Evolutionary conservation across 345 rosid species (phyloP).

Genomic region (Lepidium aucheri): DNA sequence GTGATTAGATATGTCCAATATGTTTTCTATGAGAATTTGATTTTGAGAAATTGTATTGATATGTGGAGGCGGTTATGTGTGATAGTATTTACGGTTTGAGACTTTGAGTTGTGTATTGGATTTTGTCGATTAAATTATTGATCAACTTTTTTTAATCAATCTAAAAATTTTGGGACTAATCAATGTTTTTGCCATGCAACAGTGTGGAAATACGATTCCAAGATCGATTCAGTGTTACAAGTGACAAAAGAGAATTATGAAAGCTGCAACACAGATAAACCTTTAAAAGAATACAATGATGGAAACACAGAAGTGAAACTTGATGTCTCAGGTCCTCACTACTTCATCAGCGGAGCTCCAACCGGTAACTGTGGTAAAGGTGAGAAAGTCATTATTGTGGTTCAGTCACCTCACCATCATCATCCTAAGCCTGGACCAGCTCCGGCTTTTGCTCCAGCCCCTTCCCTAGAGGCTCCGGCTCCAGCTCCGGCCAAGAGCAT

Average conservation of each 20-base stretch:
- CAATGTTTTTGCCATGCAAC: neutral
- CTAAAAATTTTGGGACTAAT: neutral
- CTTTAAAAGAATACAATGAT: conserved; percentile 29
- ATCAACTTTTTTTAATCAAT: no score
- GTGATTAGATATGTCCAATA: no score
- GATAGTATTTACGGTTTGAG: no score
- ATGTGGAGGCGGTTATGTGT: no score
- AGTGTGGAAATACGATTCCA: conserved; percentile 38
- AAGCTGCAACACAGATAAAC: conserved; percentile 31
- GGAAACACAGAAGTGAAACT: conserved; percentile 29
- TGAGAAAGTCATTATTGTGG: conserved; percentile 40
- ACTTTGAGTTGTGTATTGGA: no score
- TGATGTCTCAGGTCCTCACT: conserved; percentile 33
- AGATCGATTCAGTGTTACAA: conserved; percentile 42
- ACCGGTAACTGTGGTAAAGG: conserved; percentile 37
- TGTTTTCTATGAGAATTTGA: no score
- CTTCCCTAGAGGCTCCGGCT: conserved; percentile 2
- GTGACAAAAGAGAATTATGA: conserved; percentile 37
- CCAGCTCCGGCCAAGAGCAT: conserved; percentile 7
- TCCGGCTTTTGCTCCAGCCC: neutral
- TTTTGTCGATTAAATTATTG: no score
- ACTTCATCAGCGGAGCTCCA: conserved; percentile 51
- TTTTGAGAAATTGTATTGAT: no score
- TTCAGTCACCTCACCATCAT: conserved; percentile 29
- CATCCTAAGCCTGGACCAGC: neutral